Evolutionary conservation across 2,329 filamentous ascomycete species (phyloP).

Genomic region (Penicillium corylophilum): DNA sequence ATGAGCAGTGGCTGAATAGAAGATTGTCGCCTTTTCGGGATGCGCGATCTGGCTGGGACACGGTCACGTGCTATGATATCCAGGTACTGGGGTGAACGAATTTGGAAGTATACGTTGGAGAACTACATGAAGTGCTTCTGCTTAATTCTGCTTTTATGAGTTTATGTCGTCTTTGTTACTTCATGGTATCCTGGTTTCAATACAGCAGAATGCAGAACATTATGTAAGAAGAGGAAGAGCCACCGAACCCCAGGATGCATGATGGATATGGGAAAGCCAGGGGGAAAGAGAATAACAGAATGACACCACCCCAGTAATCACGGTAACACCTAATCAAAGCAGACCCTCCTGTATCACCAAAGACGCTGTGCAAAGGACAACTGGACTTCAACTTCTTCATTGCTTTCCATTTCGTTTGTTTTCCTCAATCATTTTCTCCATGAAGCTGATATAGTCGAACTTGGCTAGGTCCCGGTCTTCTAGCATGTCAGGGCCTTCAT

Average conservation of each 20-base stretch:
- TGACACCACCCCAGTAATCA: conserved; percentile 20
- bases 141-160: neutral
- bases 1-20: neutral
- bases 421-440: conserved; percentile 75
- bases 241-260: conserved; percentile 31
- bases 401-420: conserved; percentile 29
- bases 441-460: conserved; percentile 95
- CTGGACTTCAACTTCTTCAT: conserved; percentile 19
- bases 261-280: conserved; percentile 19
- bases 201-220: conserved; percentile 19
- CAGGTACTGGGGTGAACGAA: neutral
- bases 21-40: neutral
- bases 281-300: conserved; percentile 8
- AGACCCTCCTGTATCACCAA: conserved; percentile 19
- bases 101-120: neutral
- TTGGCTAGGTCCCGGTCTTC: conserved; percentile 82
- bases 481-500: conserved; percentile 80
- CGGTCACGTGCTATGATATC: neutral
- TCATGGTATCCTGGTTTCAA: conserved; percentile 21
- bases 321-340: conserved; percentile 21
- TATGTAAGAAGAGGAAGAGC: conserved; percentile 15
- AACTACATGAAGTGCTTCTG: neutral
- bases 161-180: conserved; percentile 5
- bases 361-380: conserved; percentile 22
- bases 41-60: neutral